Conservation (phyloP, 306 rosid genomes). For the Styphnolobium japonicum region DNA sequence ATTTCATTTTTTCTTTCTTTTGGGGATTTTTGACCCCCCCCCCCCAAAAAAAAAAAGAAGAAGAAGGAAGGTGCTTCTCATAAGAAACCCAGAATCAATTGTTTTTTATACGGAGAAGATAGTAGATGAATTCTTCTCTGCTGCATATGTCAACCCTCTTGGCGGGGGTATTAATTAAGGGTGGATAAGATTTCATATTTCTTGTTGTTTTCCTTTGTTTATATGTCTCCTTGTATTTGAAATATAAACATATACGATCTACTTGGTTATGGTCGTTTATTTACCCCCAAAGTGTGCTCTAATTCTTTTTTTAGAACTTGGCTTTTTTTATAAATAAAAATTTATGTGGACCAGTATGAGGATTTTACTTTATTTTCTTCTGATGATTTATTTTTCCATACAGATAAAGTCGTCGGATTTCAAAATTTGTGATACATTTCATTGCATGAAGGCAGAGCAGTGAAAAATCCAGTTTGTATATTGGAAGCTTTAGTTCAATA, state of each 20-base stretch:
- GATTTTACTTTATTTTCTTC: background rate
- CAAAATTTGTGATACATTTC: constrained; percentile 15
- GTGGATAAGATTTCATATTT: background rate
- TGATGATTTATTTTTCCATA: constrained; percentile 22
- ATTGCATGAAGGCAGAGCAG: constrained; percentile 26
- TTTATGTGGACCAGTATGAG: background rate
- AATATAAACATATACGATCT: background rate
- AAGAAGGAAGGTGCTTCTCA: background rate
- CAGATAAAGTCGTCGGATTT: constrained; percentile 35
- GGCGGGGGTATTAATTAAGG: background rate
- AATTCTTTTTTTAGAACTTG: background rate
- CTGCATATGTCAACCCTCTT: background rate
- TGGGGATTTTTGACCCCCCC: background rate
- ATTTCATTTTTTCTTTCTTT: background rate
- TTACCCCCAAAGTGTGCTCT: background rate
- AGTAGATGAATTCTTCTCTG: background rate
- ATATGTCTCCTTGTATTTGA: background rate
- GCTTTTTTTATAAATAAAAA: no score
- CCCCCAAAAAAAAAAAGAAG: no score
- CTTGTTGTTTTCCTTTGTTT: background rate
- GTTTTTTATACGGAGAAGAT: background rate
- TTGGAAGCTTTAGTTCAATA: constrained; percentile 37
- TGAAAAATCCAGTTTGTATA: constrained; percentile 16
- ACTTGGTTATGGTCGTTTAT: background rate
- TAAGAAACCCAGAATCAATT: constrained; percentile 19